Base-by-base conservation (phyloP, 2,329 filamentous ascomycete species). In the Aspergillus sp. region DNA sequence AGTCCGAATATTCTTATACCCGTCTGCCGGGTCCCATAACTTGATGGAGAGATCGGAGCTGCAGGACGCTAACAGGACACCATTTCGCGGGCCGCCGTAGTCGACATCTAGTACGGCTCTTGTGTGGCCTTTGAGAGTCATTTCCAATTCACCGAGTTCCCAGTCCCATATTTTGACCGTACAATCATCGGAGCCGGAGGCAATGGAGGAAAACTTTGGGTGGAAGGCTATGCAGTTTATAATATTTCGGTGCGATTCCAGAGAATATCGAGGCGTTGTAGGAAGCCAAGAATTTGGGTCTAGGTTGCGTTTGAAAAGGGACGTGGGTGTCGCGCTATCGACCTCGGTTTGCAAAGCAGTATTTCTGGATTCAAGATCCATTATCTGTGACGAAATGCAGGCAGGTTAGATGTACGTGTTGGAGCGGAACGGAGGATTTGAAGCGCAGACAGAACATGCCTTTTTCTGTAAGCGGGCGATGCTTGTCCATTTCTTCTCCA, bases 401-500 rank as follows among this genome's bases (percentile, higher is more conserved):
- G 50, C 50, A 46, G 48, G 38, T 49, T 47, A 46, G 45, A 46
- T 43, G 42, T 44, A 39, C 50, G 35, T 41, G 19, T 19, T 19
- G 19, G 19, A 19, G 19, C 19, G 19, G 19, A 19, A 19, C 19
- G 19, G 19, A 19, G 19, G 19, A 19, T 19, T 19, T 19, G 19
- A 19, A 19, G 19, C 19, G 19, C 19, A 19, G 19, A 19, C 19
- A 42, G 27, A 33, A 41, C 66, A 44, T 68, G 85, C 87, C 85
- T 94, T 95, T 71, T 94, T 95, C 70, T 96, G 90, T 65, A 97
- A 69, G 49, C 90, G 79, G 57, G 94, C 88, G 27, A 95, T 85
- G 59, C 87, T 93, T n/a, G 90, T 96, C 91, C 91, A 96, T 74
- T 96, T 97, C 78, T 94, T 95, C 76, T 96, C 90, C 54, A 97